Conservation (phyloP, 805 yeast species). For the Kodamaea lidongshanica region DNA sequence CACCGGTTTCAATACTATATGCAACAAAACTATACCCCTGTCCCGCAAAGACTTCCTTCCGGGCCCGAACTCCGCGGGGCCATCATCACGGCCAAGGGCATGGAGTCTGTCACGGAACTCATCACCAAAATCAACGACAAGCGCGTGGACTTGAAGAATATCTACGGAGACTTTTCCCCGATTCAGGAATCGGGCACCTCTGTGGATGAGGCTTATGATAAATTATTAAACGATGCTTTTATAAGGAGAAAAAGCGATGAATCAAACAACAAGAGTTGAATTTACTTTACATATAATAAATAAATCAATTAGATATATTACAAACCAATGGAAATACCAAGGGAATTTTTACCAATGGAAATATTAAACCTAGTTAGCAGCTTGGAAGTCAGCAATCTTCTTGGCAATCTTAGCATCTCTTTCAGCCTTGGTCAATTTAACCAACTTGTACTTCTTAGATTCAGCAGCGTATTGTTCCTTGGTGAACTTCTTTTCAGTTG, state of each 20-base stretch:
- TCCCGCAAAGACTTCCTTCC: constrained; percentile 35
- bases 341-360: no score
- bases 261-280: neutral
- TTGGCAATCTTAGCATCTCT: constrained; percentile 83
- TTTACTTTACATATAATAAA: neutral
- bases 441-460: constrained; percentile 86
- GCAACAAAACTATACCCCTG: constrained; percentile 38
- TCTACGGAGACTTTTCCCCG: constrained; percentile 35
- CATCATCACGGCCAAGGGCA: constrained; percentile 70
- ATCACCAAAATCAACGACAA: constrained; percentile 57
- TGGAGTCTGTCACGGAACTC: constrained; percentile 60
- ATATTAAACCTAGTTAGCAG: constrained; percentile 13
- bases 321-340: no score
- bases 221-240: constrained; percentile 60
- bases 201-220: constrained; percentile 72
- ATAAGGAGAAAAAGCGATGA: constrained; percentile 17
- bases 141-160: constrained; percentile 44
- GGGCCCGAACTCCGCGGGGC: constrained; percentile 53
- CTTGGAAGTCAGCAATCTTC: constrained; percentile 90
- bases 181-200: constrained; percentile 38
- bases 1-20: constrained; percentile 82
- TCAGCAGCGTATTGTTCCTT: constrained; percentile 97
- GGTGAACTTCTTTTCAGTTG: constrained; percentile 87
- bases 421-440: constrained; percentile 86
- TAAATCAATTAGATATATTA: neutral